Evolutionary conservation across 208 protist genomes (phyloP), one percentile per base, ranked within the genome.

Genomic region (Trichomonas gallinae): DNA sequence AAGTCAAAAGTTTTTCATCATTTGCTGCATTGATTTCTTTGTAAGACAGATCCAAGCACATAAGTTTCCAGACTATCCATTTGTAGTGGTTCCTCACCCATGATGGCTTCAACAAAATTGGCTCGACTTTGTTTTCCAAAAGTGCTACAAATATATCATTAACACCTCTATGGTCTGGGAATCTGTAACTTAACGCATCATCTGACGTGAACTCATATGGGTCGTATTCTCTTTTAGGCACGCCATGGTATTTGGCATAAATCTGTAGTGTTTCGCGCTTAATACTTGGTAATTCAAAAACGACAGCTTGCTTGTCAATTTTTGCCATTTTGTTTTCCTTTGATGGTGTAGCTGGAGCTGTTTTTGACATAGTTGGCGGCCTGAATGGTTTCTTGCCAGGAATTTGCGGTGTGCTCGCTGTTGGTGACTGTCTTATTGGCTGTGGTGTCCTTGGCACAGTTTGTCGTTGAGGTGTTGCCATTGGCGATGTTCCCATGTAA

Each of bases 31-130:
- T 85, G 34, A 48, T 48, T 31, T 93, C 26, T 93, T 42, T 42
- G n/a, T 93, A 93, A 34, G 44, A 48, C 11, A 93, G 9, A 51
- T 93, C 87, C 1, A 93, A 38, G 31, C 44, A 48, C 38, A 38
- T 93, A 1, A 93, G 31, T 38, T 93, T 93, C 87, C 87, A 93
- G 38, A 93, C 87, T 38, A 93, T 93, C 87, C 87, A 93, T 93
- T 93, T 93, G 15, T 93, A 93, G 38, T 93, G 87, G 38, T 93
- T 93, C 51, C n/a, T 48, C 1, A 93, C 44, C 87, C 87, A 93
- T 8, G 13, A 48, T 38, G 87, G 87, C 26, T 93, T 93, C 4
- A 93, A 31, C 13, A 93, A 42, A 38, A 93, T 23, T 10, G 44
- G 87, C 36, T 93, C 87, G 51, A 93, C 42, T 17, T 44, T 44